These are phyloP conservation scores for Quercus parvula DNA, from an alignment of 306 rosid genomes.

Conservation along the genomic window DNA sequence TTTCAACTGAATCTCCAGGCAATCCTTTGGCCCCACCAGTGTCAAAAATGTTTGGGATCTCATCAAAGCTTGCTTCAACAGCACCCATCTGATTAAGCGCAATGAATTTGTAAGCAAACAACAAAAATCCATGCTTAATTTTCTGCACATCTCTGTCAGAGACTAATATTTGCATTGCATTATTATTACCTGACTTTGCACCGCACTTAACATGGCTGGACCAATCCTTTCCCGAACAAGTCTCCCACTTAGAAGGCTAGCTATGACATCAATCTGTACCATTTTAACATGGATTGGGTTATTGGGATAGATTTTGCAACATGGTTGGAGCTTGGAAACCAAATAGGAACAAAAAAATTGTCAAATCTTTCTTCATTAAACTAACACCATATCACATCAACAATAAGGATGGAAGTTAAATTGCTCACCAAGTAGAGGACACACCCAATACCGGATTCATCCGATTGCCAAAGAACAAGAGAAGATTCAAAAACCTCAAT, in stretches of 20 bases:
- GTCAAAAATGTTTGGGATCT: conserved; percentile 83
- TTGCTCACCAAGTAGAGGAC: conserved; percentile 82
- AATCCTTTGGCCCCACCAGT: conserved; percentile 80
- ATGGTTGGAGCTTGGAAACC: not conserved
- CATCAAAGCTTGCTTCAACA: conserved; percentile 79
- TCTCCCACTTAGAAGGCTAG: conserved; percentile 93
- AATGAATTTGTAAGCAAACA: conserved; percentile 23
- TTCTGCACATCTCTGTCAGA: not conserved
- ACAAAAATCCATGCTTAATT: conserved; percentile 10
- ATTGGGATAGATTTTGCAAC: not conserved
- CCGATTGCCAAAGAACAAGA: conserved; percentile 97
- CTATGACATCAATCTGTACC: conserved; percentile 91
- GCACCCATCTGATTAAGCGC: conserved; percentile 77
- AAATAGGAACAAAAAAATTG: not conserved
- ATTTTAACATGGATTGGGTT: conserved; percentile 12
- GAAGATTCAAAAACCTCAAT: conserved; percentile 98
- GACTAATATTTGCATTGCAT: conserved; percentile 2
- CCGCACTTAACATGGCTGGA: conserved; percentile 98
- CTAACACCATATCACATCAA: conserved; percentile 3
- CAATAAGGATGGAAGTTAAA: conserved; percentile 10
- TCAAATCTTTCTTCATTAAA: not conserved
- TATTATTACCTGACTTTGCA: conserved; percentile 89
- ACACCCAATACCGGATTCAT: conserved; percentile 96
- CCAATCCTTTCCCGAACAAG: conserved; percentile 96
- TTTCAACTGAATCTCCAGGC: conserved; percentile 81